Base-by-base conservation (phyloP, 164 flowering plant genomes). In the Nelumbo lutea region DNA sequence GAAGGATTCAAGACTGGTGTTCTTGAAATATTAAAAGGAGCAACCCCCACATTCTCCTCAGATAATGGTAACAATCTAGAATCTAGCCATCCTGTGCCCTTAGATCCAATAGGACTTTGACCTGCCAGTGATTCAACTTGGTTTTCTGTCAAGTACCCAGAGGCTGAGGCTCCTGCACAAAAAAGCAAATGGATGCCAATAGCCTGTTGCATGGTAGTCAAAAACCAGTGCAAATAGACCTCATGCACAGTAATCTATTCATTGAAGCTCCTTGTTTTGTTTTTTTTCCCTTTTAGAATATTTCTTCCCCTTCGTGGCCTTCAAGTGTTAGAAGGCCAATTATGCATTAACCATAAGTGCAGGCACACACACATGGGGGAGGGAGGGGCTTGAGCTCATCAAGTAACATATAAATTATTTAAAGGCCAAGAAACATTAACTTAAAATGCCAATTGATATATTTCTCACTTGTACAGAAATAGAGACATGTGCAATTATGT, bases 71-170 rank as follows among this genome's bases (percentile, higher is more conserved):
- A 63, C 45, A 50, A 50, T 43, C 68, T 71, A 52, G 66, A 45
- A 68, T 67, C 66, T 47, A 65, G 4, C 53, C 40, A 13, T 59
- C 66, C 64, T 53, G 62, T 56, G 46, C 61, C 62, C 59, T 13
- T 55, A 0, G 47, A 57, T 59, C 58, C 69, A 53, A 52, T 53
- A 7, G 52, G 10, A 62, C 47, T 7, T 45, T 62, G 58, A 27
- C 61, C 59, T 68, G 62, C 58, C 44, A 68, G 15, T 0, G 51
- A 61, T 44, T 50, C 65, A 62, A 4, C 50, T 52, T 39, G n/a
- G 38, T 68, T 77, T 64, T 52, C 41, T 15, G 60, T 68, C 51
- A 68, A 70, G 57, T 69, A 59, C 67, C 66, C 70, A 5, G 51
- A 47, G 61, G 62, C 47, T 68, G 65, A 42, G 59, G 38, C 41